These are phyloP conservation scores for Choanephora cucurbitarum DNA, from an alignment of 371 early-diverging fungal genomes.

Conservation along the genomic window DNA sequence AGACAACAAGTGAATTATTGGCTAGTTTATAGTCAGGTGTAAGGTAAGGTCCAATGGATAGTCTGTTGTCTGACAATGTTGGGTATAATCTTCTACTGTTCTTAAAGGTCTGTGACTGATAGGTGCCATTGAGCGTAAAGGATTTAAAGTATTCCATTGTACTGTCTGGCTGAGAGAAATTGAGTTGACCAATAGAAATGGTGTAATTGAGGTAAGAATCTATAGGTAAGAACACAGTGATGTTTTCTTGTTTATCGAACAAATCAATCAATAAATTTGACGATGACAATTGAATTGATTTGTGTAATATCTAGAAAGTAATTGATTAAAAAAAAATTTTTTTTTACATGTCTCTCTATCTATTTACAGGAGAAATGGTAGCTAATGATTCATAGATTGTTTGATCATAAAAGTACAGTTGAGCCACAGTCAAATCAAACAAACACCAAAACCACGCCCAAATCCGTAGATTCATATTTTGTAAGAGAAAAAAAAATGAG, in stretches of 20 bases:
- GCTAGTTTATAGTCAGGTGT: neutral
- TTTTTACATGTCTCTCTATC: neutral
- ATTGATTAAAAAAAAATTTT: neutral
- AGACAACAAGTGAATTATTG: neutral
- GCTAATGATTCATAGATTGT: constrained; percentile 3
- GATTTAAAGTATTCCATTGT: neutral
- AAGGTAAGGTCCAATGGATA: constrained; percentile 1
- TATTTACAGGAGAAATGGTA: neutral
- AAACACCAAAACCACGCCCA: neutral
- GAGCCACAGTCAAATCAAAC: neutral
- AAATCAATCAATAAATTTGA: neutral
- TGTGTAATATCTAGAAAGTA: neutral
- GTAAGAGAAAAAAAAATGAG: constrained; percentile 1
- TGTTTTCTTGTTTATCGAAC: constrained; percentile 4
- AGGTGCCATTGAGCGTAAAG: neutral
- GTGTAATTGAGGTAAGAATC: constrained; percentile 14
- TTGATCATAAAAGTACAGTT: neutral
- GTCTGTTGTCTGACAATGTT: neutral
- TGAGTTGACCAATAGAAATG: constrained; percentile 15
- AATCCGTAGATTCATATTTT: neutral
- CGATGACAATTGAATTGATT: neutral
- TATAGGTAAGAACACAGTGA: constrained; percentile 25
- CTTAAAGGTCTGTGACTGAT: neutral
- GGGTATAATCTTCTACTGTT: neutral
- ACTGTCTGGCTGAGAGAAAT: constrained; percentile 5